These are phyloP conservation scores for Alternaria conjuncta DNA, from an alignment of 2,329 filamentous ascomycete species.

Conservation along the genomic window DNA sequence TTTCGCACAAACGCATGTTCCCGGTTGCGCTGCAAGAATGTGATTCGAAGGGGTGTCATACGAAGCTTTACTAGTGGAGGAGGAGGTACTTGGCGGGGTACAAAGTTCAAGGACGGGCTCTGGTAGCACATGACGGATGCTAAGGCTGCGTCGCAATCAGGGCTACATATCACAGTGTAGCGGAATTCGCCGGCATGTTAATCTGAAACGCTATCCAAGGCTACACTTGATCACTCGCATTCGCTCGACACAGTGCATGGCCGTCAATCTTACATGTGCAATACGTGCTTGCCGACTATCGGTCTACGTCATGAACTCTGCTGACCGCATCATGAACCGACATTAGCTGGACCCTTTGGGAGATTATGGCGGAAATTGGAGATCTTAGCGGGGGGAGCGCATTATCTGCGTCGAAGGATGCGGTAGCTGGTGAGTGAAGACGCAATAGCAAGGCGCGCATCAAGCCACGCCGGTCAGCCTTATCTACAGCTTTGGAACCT, in stretches of 20 bases:
- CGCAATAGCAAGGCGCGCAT: background rate
- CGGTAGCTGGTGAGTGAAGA: background rate
- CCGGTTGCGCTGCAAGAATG: conserved; percentile 7
- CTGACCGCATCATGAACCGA: conserved; percentile 2
- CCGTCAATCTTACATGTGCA: background rate
- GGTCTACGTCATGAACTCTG: conserved; percentile 10
- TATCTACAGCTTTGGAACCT: background rate
- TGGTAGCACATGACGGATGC: background rate
- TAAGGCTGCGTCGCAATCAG: background rate
- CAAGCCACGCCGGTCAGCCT: background rate
- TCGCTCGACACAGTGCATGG: background rate
- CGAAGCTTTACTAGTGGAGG: conserved; percentile 19
- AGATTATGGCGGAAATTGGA: conserved; percentile 5
- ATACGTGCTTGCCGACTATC: background rate
- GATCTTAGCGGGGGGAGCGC: conserved; percentile 5
- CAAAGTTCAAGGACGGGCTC: background rate
- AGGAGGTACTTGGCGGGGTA: conserved; percentile 11
- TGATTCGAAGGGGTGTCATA: conserved; percentile 12
- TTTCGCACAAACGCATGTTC: conserved; percentile 12
- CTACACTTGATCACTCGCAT: background rate
- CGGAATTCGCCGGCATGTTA: conserved; percentile 1
- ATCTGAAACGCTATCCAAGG: conserved; percentile 3
- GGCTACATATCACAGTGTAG: background rate
- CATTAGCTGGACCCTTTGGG: conserved; percentile 4
- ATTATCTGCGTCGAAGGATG: background rate